Base-by-base conservation (phyloP, 192 early-diverging fungal genomes). In the Coemansia sp. region DNA sequence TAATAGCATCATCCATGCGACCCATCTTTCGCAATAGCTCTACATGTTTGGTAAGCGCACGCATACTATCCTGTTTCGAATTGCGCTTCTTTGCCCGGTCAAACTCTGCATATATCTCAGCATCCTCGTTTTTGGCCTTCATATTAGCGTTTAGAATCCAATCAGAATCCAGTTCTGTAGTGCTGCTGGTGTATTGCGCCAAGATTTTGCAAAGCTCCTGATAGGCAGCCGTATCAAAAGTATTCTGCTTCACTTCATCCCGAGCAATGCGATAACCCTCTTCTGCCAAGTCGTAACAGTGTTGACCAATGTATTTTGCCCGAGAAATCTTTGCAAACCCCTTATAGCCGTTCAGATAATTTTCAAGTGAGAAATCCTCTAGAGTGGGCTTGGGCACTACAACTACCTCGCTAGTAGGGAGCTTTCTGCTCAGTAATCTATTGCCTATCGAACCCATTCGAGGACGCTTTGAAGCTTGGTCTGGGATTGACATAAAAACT, bases 301-400 rank as follows among this genome's bases (percentile, higher is more conserved):
- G 60, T 58, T 74, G 61, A 14, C 60, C 71, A 23, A 67, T 41
- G 23, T 58, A 64, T 7, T 69, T 58, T 22, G 71, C 77, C 8
- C 71, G 63, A 24, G 54, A 60, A 14, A 74, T 61, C 49, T 74
- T 74, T 1, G 54, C 58, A 27, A 30, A 41, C 0, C 68, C 65
- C 19, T 56, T 60, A 65, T 81, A 81, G 24, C 61, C 65, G n/a
- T 48, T 51, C 54, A 81, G 25, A 30, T 74, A 81, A 49, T 62
- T 32, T 27, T 12, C 19, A 8, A 81, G 24, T 7, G 48, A 30
- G 38, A 81, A 81, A 16, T 25, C 60, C 22, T 44, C 59, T 5
- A 80, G 65, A n/a, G 44, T 41, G 7, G 77, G 77, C 65, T 47
- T 41, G 3, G 60, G 49, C 10, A 16, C 38, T 44, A 44, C 3